Evolutionary conservation across 148 eudicot genomes (phyloP).

Genomic region (Rhododendron ovatum): DNA sequence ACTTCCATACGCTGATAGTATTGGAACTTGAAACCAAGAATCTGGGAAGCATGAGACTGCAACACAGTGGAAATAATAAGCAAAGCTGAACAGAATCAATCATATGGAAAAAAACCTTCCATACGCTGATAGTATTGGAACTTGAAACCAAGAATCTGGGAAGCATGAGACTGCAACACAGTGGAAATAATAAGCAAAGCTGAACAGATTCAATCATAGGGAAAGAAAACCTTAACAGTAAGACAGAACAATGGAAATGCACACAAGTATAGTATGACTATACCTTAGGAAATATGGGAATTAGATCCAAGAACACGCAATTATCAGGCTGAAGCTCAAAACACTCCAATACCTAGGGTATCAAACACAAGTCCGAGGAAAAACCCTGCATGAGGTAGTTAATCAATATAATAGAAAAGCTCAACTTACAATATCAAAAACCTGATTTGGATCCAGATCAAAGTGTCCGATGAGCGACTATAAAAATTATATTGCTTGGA

Average conservation of each 20-base stretch:
- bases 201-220: neutral
- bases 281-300: constrained; percentile 98
- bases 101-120: neutral
- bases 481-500: constrained; percentile 19
- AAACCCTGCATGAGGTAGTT: neutral
- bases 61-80: constrained; percentile 15
- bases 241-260: neutral
- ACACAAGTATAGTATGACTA: neutral
- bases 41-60: constrained; percentile 98
- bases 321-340: constrained; percentile 89
- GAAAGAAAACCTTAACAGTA: neutral
- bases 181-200: neutral
- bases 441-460: constrained; percentile 96
- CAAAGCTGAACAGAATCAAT: neutral
- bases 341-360: constrained; percentile 56
- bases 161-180: constrained; percentile 85
- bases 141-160: constrained; percentile 94
- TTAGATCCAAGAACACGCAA: constrained; percentile 68
- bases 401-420: neutral
- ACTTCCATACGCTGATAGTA: constrained; percentile 89
- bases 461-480: constrained; percentile 99
- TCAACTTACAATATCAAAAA: constrained; percentile 89
- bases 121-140: constrained; percentile 91
- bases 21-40: constrained; percentile 94
- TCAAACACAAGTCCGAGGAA: neutral